Evolutionary conservation across 2,329 filamentous ascomycete genomes (phyloP).

Genomic region (Rhinocladiella mackenziei): DNA sequence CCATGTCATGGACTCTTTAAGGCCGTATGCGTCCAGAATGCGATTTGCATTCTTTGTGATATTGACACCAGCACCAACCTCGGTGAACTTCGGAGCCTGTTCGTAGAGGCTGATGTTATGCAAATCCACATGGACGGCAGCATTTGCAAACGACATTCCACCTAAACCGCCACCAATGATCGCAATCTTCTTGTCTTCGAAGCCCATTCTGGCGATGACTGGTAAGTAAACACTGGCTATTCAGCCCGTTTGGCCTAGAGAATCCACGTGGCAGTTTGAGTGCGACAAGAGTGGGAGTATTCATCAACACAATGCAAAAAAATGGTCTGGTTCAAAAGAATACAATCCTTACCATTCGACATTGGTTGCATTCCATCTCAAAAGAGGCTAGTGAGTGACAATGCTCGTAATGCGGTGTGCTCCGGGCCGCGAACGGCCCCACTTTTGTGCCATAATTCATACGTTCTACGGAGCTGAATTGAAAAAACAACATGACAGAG

Average conservation of each 20-base stretch:
- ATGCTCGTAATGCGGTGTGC: too few species aligned
- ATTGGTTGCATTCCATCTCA: too few species aligned
- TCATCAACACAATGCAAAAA: too few species aligned
- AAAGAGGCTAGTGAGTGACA: too few species aligned
- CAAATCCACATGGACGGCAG: constrained; percentile 35
- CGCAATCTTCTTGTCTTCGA: constrained; percentile 33
- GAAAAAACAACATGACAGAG: too few species aligned
- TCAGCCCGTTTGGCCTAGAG: too few species aligned
- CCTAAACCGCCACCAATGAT: constrained; percentile 38
- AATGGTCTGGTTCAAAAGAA: too few species aligned
- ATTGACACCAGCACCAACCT: constrained; percentile 39
- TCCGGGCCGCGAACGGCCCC: too few species aligned
- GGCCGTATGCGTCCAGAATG: constrained; percentile 35
- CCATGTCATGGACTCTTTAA: constrained; percentile 33
- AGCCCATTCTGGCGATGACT: constrained; percentile 32
- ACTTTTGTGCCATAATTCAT: too few species aligned
- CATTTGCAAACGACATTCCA: constrained; percentile 38
- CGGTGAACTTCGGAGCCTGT: constrained; percentile 36
- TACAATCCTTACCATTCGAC: too few species aligned
- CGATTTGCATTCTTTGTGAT: constrained; percentile 38
- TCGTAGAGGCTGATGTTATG: constrained; percentile 37
- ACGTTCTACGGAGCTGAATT: too few species aligned
- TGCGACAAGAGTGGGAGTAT: not conserved
- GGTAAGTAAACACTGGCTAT: too few species aligned
- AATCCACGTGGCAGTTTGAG: not conserved